These are phyloP conservation scores for Astrothelium macrocarpum DNA, from an alignment of 495 filamentous ascomycete species.

Conservation along the genomic window DNA sequence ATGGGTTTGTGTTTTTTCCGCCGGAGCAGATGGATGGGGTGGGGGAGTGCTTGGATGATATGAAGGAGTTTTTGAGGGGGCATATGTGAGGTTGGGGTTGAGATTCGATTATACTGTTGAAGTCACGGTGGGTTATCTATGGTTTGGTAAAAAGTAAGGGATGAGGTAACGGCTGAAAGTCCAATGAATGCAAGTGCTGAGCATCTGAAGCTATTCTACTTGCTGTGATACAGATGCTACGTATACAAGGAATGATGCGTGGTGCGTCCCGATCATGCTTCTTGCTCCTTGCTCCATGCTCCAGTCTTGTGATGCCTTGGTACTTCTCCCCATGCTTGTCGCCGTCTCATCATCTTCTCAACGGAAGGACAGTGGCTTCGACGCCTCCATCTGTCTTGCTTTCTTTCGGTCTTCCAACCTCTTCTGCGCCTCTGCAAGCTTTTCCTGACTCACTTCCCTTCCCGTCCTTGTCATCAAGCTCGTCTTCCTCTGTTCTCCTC, in stretches of 20 bases:
- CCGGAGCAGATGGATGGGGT: conserved; percentile 21
- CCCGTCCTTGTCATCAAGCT: background rate
- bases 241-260: background rate
- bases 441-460: background rate
- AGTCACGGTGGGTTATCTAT: background rate
- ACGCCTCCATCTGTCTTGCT: background rate
- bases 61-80: conserved; percentile 20
- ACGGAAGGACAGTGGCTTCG: background rate
- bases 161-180: background rate
- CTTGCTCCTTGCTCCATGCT: background rate
- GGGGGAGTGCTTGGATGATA: conserved; percentile 17
- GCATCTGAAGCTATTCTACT: background rate
- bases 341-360: background rate
- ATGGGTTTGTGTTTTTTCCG: conserved; percentile 38
- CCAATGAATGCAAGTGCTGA: background rate
- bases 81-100: conserved; percentile 6
- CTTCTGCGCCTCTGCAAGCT: background rate
- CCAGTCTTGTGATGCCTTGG: too few species aligned
- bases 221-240: background rate
- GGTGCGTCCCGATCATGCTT: too few species aligned
- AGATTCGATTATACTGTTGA: background rate
- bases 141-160: background rate
- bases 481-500: background rate
- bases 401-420: background rate
- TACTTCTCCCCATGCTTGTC: too few species aligned